A percentile compares a stretch with the other conserved stretches of the same genome.
These are phyloP conservation scores for Taphrina deformans DNA, from an alignment of 1,139 yeast genomes.

Conservation along the genomic window DNA sequence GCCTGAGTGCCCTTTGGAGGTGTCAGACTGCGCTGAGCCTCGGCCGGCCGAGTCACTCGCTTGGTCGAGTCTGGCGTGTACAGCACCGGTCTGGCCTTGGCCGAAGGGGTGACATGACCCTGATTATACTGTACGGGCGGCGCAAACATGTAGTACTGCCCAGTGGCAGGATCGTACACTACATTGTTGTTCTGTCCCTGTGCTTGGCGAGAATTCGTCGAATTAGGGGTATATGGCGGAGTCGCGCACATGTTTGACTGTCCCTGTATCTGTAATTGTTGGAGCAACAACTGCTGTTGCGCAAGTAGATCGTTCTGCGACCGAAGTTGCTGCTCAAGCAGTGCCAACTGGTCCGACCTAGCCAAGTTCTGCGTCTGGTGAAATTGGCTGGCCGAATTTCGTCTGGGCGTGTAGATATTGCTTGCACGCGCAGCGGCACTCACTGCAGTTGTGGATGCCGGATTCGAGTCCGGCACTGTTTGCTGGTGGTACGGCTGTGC, in stretches of 20 bases:
- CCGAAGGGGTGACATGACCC: not conserved
- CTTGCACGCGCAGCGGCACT: not conserved
- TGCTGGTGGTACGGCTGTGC: not conserved
- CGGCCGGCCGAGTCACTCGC: not conserved
- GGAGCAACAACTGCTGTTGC: constrained; percentile 15
- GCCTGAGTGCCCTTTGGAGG: not conserved
- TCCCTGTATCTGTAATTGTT: constrained; percentile 3
- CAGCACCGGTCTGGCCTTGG: not conserved
- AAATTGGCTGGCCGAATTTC: not conserved
- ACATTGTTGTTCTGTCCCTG: not conserved
- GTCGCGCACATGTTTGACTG: not conserved
- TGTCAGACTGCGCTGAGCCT: not conserved
- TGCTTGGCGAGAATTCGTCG: not conserved
- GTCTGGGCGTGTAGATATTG: not conserved
- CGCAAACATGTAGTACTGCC: not conserved
- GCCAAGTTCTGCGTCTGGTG: constrained; percentile 1
- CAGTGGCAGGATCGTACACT: constrained; percentile 11
- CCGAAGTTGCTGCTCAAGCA: constrained; percentile 6
- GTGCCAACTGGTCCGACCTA: constrained; percentile 1
- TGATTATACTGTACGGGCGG: not conserved
- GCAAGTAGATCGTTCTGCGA: constrained; percentile 8
- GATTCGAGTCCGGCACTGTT: not conserved
- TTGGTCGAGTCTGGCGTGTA: not conserved
- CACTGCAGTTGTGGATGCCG: not conserved
- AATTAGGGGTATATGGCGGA: constrained; percentile 15